A percentile compares a stretch with the other conserved stretches of the same genome.
Evolutionary conservation across 148 eudicot species (phyloP).

Genomic region (Rheum nobile): DNA sequence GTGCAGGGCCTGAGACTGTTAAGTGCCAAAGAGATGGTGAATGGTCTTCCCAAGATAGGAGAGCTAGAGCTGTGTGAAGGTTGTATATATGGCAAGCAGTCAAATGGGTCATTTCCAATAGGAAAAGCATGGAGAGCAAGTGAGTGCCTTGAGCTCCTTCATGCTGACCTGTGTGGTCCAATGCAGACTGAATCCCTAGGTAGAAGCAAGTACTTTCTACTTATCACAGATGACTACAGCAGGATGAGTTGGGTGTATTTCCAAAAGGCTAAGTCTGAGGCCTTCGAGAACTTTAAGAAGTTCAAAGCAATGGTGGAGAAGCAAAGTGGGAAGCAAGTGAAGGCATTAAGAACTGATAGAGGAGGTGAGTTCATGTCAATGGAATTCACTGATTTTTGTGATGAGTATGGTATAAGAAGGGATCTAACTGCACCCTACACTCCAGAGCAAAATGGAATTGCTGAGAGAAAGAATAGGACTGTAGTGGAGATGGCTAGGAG

Average conservation of each 20-base stretch:
- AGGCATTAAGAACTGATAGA: not conserved
- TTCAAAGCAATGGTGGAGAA: slow-evolving; percentile 1
- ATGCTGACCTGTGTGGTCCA: not conserved
- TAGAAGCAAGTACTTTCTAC: not conserved
- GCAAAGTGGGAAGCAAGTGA: not conserved
- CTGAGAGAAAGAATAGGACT: too few relatives aligned
- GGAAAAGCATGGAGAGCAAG: not conserved
- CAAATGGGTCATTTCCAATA: not conserved
- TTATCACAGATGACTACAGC: not conserved
- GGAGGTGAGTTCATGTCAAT: too few relatives aligned
- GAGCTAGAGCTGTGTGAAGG: not conserved
- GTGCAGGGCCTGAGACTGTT: slow-evolving; percentile 5
- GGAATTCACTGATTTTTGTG: too few relatives aligned
- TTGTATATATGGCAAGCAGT: not conserved
- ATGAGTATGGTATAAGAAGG: too few relatives aligned
- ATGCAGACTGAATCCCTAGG: not conserved
- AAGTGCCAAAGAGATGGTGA: slow-evolving; percentile 1
- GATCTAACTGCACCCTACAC: too few relatives aligned
- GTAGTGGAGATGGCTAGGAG: too few relatives aligned
- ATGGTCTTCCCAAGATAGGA: not conserved
- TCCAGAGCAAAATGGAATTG: too few relatives aligned
- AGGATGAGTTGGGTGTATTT: not conserved
- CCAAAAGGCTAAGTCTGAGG: not conserved
- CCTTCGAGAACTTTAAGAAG: not conserved
- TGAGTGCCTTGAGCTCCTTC: not conserved